phyloP scores from a whole-genome alignment of 2,329 filamentous ascomycete species.

The Ophiosphaerella korrae region DNA sequence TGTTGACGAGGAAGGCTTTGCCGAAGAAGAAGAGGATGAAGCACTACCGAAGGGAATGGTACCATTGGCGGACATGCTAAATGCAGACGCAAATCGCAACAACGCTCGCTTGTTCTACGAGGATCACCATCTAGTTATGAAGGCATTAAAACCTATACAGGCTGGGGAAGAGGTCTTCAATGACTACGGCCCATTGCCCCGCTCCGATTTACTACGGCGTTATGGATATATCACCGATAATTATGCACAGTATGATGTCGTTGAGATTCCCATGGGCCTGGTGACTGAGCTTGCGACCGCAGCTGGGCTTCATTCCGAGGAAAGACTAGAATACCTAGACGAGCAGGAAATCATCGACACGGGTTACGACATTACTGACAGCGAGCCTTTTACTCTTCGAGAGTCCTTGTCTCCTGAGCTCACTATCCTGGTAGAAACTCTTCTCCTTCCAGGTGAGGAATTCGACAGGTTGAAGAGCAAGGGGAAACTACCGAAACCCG shows the following conservation, averaged over 20 bases:
- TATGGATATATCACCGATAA: constrained; percentile 86
- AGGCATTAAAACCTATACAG: constrained; percentile 69
- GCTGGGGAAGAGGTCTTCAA: constrained; percentile 81
- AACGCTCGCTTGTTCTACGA: constrained; percentile 72
- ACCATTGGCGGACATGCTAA: constrained; percentile 86
- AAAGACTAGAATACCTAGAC: constrained; percentile 60
- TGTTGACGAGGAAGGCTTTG: constrained; percentile 61
- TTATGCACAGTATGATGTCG: constrained; percentile 80
- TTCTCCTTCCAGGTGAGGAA: constrained; percentile 49
- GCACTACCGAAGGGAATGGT: constrained; percentile 78
- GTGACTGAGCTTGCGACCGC: constrained; percentile 47
- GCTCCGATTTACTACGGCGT: constrained; percentile 78
- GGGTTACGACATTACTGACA: constrained; percentile 63
- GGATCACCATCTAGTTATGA: constrained; percentile 68
- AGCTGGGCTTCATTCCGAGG: constrained; percentile 17
- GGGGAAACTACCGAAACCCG: constrained; percentile 51
- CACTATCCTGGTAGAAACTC: constrained; percentile 50
- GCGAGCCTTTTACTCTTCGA: constrained; percentile 38
- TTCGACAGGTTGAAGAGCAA: constrained; percentile 50
- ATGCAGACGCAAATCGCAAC: constrained; percentile 81
- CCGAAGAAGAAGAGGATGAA: constrained; percentile 55
- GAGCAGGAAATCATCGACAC: constrained; percentile 72
- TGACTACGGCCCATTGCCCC: constrained; percentile 84
- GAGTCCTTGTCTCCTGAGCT: constrained; percentile 51
- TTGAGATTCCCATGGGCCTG: constrained; percentile 71